phyloP scores from a whole-genome alignment of 2,329 filamentous ascomycete genomes.

The Pseudogymnoascus sp. region DNA sequence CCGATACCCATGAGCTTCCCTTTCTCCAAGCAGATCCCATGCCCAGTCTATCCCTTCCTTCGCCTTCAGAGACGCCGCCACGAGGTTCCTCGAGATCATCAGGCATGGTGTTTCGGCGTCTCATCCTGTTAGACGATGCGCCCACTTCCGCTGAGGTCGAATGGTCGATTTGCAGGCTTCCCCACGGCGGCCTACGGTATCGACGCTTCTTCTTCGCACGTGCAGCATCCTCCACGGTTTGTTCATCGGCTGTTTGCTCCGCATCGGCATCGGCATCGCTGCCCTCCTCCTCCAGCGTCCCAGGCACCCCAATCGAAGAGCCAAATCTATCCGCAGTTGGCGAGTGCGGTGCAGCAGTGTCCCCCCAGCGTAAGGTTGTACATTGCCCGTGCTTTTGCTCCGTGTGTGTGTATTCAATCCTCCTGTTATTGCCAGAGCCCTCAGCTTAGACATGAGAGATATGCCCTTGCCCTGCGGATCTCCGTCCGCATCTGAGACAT shows the following conservation, averaged over 20 bases:
- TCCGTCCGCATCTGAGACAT: slow-evolving; percentile 51
- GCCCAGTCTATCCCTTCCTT: slow-evolving; percentile 58
- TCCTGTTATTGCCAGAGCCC: slow-evolving; percentile 58
- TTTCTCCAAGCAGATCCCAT: slow-evolving; percentile 51
- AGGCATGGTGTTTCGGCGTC: slow-evolving; percentile 60
- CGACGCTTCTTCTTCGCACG: slow-evolving; percentile 59
- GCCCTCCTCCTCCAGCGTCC: slow-evolving; percentile 49
- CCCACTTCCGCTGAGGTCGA: slow-evolving; percentile 34
- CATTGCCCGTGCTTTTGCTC: slow-evolving; percentile 32
- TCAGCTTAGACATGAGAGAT: slow-evolving; percentile 72
- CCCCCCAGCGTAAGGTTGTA: slow-evolving; percentile 28
- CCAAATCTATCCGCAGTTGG: slow-evolving; percentile 40
- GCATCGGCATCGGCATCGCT: slow-evolving; percentile 73
- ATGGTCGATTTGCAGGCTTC: neutral
- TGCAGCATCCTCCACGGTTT: slow-evolving; percentile 38
- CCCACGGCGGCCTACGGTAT: slow-evolving; percentile 43
- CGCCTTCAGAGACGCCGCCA: slow-evolving; percentile 67
- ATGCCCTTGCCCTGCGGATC: slow-evolving; percentile 51
- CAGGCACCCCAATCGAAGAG: slow-evolving; percentile 40
- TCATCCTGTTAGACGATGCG: slow-evolving; percentile 53
- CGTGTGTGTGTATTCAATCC: slow-evolving; percentile 37
- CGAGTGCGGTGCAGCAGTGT: slow-evolving; percentile 41
- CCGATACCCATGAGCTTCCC: slow-evolving; percentile 41
- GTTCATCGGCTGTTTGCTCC: slow-evolving; percentile 80
- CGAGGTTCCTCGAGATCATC: slow-evolving; percentile 49